Evolutionary conservation across 176 grass and related monocot genomes (phyloP), one percentile per base, ranked within the genome.

Genomic region (Echinochloa phyllopogon): DNA sequence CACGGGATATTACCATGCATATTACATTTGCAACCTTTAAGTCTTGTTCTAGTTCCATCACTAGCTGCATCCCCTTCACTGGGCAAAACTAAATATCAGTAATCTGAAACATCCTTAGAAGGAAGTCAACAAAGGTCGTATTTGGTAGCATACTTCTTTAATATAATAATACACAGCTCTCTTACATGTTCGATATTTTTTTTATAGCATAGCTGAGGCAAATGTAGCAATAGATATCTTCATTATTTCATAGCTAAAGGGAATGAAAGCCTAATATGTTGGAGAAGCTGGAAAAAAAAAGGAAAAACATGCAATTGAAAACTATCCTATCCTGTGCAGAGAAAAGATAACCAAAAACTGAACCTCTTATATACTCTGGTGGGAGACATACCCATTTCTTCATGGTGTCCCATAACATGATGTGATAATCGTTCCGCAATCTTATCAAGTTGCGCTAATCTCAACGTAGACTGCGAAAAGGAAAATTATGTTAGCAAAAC

Each of bases 61-160:
- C 91, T 85, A 99, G 90, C 74, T 96, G 91, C 96, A 99, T 99
- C 78, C 94, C 96, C 89, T 99, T 96, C 93, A 99, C 91, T 96
- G 91, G 43, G 74, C 86, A 94, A 95, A 91, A 85, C 67, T 55
- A 87, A 87, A 69, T 84, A 83, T 91, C 85, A 91, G 85, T 75
- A 84, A 74, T 79, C 27, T 61, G 51, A 62, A 27, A 63, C 87
- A 36, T 74, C 68, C 36, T 79, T 79, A 50, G 79, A 83, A 79
- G 72, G 16, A 70, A 76, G 51, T 76, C 43, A 81, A 25, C 24
- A 69, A 63, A 66, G 21, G 72, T 49, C 12, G 36, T 29, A 85
- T 69, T 33, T 33, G 29, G 29, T 33, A 33, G 29, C 29, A 33
- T 33, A 33, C 2, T 33, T 33, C 29, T 33, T 33, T 33, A 33